These are phyloP conservation scores for Crithidia expoeki DNA, from an alignment of 208 protist genomes.

Conservation along the genomic window DNA sequence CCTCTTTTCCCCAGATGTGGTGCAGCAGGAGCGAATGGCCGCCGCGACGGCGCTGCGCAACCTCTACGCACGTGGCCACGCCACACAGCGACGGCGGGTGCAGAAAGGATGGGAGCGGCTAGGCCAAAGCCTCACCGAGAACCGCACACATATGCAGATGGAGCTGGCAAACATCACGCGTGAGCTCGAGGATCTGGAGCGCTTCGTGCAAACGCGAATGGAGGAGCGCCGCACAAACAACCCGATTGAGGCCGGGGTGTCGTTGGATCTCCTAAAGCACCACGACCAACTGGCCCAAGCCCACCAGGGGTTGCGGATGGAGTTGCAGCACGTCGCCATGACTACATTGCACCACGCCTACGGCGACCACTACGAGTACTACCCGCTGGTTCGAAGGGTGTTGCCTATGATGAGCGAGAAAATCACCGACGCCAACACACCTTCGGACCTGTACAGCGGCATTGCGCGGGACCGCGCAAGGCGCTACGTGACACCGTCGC, in stretches of 20 bases:
- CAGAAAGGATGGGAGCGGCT: constrained; percentile 62
- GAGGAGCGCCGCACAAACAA: constrained; percentile 17
- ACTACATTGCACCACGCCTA: constrained; percentile 47
- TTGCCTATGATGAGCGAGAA: constrained; percentile 13
- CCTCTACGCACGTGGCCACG: constrained; percentile 46
- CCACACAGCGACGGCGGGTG: constrained; percentile 39
- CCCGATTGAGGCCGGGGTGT: constrained; percentile 50
- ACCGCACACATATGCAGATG: constrained; percentile 26
- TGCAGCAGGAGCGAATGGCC: constrained; percentile 38
- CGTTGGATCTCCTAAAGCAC: constrained; percentile 40
- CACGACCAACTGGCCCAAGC: constrained; percentile 29
- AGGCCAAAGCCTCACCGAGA: constrained; percentile 43
- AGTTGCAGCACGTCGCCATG: constrained; percentile 39
- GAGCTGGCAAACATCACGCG: constrained; percentile 31
- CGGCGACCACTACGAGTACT: constrained; percentile 81
- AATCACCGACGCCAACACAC: constrained; percentile 25
- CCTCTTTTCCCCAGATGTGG: constrained; percentile 45
- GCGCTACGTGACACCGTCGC: constrained; percentile 15
- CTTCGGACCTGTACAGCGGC: not conserved
- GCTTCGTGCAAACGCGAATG: constrained; percentile 41
- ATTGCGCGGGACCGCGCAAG: constrained; percentile 6
- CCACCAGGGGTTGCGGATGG: constrained; percentile 21
- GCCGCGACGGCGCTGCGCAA: constrained; percentile 28
- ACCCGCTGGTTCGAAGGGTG: constrained; percentile 37
- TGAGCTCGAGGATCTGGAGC: constrained; percentile 31